These are phyloP conservation scores for Leucosporidium scottii DNA, from an alignment of 768 basidiomycete genomes.

Conservation along the genomic window DNA sequence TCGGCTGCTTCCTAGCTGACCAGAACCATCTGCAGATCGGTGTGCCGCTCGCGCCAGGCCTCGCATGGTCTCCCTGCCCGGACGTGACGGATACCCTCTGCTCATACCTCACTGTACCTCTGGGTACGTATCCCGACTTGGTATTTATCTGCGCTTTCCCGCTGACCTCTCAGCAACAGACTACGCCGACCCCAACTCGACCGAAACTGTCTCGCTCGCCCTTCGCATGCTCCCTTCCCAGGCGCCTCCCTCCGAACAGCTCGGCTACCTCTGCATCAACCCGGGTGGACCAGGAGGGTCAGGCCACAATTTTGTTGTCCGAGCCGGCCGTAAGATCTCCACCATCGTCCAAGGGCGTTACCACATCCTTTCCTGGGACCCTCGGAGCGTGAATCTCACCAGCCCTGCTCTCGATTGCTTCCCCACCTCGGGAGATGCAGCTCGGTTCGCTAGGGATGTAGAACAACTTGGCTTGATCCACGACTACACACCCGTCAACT, in stretches of 20 bases:
- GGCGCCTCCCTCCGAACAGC: constrained; percentile 12
- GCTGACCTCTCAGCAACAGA: neutral
- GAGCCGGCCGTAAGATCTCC: constrained; percentile 5
- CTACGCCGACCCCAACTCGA: constrained; percentile 17
- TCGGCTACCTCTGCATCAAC: constrained; percentile 29
- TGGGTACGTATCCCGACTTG: constrained; percentile 2
- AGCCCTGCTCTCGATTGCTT: constrained; percentile 29
- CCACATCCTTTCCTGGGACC: constrained; percentile 34
- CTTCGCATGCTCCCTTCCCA: constrained; percentile 29
- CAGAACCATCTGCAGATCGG: no score
- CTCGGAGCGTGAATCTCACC: constrained; percentile 33
- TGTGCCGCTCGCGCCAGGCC: neutral
- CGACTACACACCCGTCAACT: neutral
- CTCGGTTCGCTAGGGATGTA: constrained; percentile 18
- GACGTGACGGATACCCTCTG: constrained; percentile 16
- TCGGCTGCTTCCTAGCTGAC: no score
- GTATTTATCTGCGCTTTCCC: neutral
- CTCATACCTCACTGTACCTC: constrained; percentile 25
- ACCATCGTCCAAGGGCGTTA: constrained; percentile 29
- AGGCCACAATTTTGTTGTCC: constrained; percentile 19
- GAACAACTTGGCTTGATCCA: constrained; percentile 13
- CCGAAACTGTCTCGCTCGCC: constrained; percentile 28
- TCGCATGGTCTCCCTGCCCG: constrained; percentile 28
- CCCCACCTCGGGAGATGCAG: constrained; percentile 17
- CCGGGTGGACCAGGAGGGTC: constrained; percentile 33